Percentiles rank a stretch among this genome's conserved stretches.
These are phyloP conservation scores for Amauroascus niger DNA, from an alignment of 2,329 filamentous ascomycete species.

Conservation along the genomic window DNA sequence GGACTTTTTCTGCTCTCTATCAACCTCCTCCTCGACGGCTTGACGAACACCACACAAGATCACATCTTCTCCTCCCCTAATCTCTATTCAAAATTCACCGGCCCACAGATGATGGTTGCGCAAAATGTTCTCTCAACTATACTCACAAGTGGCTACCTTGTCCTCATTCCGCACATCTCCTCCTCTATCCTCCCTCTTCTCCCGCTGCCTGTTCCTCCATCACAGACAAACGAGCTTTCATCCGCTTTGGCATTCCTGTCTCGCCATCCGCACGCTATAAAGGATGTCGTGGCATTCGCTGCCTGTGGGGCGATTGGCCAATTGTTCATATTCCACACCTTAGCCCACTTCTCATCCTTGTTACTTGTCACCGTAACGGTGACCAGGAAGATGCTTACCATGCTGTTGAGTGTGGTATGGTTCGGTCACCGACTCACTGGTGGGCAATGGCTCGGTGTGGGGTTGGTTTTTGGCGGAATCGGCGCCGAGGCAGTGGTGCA, in stretches of 20 bases:
- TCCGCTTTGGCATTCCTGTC: constrained; percentile 73
- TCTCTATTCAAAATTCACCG: constrained; percentile 65
- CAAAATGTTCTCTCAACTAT: constrained; percentile 81
- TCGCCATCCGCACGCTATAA: constrained; percentile 69
- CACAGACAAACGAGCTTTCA: constrained; percentile 62
- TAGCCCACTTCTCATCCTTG: constrained; percentile 83
- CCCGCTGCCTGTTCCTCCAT: constrained; percentile 48
- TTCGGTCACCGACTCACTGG: constrained; percentile 77
- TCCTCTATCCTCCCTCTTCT: constrained; percentile 55
- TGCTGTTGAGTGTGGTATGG: constrained; percentile 90
- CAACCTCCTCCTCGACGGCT: constrained; percentile 88
- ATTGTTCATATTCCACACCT: constrained; percentile 94
- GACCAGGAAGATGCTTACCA: constrained; percentile 97
- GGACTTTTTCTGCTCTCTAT: constrained; percentile 74
- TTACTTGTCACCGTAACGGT: constrained; percentile 94
- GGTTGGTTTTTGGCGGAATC: constrained; percentile 87
- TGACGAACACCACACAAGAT: constrained; percentile 95
- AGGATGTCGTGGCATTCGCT: constrained; percentile 82
- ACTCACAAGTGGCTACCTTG: constrained; percentile 65
- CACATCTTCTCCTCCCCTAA: constrained; percentile 64
- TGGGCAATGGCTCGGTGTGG: constrained; percentile 94
- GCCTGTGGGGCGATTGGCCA: constrained; percentile 87
- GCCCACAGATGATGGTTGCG: constrained; percentile 99
- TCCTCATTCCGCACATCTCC: constrained; percentile 71
- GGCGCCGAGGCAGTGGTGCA: constrained; percentile 80